Base-by-base conservation (phyloP, 2,329 filamentous ascomycete species). In the Aureobasidium sp. region DNA sequence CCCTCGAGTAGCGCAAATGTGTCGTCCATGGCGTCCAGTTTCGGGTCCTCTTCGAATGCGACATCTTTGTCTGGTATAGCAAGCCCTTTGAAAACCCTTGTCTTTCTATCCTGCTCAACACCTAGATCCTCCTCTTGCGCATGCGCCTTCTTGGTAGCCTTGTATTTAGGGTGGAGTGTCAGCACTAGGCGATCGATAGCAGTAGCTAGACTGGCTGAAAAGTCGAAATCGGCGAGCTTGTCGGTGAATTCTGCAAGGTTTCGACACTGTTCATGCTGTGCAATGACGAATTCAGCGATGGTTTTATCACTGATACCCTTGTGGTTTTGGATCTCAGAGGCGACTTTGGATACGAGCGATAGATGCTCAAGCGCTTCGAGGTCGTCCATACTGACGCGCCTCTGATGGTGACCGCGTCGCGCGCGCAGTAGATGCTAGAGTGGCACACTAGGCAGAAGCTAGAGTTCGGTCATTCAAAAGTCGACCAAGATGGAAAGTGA, bases 201-300 rank as follows among this genome's bases (percentile, higher is more conserved):
- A 67, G 95, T 88, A 53, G 95, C 79, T 62, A 98, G 74, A 71
- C 88, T 95, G 53, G 82, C 79, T 0, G 90, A 89, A 59, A 96
- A 94, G 38, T 85, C 90, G 70, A 94, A 83, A 25, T 77, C 80
- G 60, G 84, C 80, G 60, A 97, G 77, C 65, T 82, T 82, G 60
- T 76, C 74, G 72, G 86, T 86, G 74, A 97, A 98, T 24, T 86
- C 83, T 49, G 78, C 70, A 54, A 88, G 75, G 24, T 79, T 79
- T 48, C 76, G 78, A 73, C 83, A 86, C 78, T 90, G 81, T 67
- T 85, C 71, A 63, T 95, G 88, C 67, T 95, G 86, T 57, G 87
- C 87, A 65, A 98, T 95, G 63, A 98, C 83, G 66, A 95, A 98
- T 70, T 98, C 93, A 61, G 93, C 90, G 22, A 98, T 82, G 4